A percentile compares a stretch with the other conserved stretches of the same genome.
Conservation (phyloP, 2,329 filamentous ascomycete genomes). For the Tolypocladium pustulatum region DNA sequence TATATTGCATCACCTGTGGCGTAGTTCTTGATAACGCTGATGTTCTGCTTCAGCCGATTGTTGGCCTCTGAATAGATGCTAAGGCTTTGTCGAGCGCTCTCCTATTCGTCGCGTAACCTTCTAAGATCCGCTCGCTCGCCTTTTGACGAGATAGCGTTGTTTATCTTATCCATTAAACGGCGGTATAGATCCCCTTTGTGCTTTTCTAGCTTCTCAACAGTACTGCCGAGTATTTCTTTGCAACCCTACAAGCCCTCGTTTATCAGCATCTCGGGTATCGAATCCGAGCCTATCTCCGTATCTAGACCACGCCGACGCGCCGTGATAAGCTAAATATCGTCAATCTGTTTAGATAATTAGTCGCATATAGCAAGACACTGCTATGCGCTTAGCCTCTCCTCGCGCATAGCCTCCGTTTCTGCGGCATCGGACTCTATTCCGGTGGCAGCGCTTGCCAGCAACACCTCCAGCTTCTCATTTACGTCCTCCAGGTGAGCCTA, state of each 20-base stretch:
- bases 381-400: background rate
- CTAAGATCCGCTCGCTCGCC: background rate
- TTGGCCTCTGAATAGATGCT: background rate
- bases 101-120: background rate
- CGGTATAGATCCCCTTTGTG: background rate
- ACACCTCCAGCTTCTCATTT: background rate
- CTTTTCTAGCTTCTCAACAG: background rate
- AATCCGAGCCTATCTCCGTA: background rate
- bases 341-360: background rate
- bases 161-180: background rate
- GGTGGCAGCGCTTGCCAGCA: background rate
- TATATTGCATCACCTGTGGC: constrained; percentile 6
- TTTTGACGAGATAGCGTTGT: background rate
- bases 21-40: constrained; percentile 8
- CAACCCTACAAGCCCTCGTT: background rate
- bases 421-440: background rate
- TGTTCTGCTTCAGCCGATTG: constrained; percentile 3
- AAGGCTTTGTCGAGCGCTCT: background rate
- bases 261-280: background rate
- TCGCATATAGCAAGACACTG: background rate
- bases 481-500: background rate
- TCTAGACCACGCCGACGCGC: background rate
- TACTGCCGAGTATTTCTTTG: background rate
- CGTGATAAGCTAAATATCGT: background rate
- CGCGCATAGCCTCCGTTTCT: background rate